Conservation (phyloP, 176 grass and related monocot species). For the Lolium perenne region DNA sequence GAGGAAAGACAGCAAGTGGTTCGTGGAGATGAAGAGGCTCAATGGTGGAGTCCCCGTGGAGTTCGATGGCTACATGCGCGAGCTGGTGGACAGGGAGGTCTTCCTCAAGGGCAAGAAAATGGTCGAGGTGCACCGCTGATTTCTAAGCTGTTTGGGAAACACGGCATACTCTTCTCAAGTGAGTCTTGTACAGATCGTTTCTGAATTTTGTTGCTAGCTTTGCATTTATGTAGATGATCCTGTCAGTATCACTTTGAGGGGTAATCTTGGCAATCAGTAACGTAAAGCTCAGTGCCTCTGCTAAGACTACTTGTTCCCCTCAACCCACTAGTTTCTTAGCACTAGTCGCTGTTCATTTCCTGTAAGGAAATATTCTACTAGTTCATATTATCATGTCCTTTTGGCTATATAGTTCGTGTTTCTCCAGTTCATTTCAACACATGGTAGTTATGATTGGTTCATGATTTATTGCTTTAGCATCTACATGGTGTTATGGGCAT, state of each 20-base stretch:
- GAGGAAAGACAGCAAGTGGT: constrained; percentile 69
- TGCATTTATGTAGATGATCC: background rate
- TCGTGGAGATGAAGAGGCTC: constrained; percentile 72
- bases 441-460: background rate
- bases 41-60: constrained; percentile 76
- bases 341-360: background rate
- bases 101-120: constrained; percentile 68
- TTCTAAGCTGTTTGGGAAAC: constrained; percentile 9
- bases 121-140: constrained; percentile 49
- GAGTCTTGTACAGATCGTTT: constrained; percentile 24
- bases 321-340: background rate
- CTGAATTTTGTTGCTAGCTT: constrained; percentile 33
- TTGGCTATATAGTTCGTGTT: background rate
- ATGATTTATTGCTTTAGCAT: background rate
- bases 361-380: background rate
- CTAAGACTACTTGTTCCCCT: background rate
- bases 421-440: background rate
- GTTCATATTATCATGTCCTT: background rate
- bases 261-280: background rate
- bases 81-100: constrained; percentile 65
- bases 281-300: constrained; percentile 5
- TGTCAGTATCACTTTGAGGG: background rate
- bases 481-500: background rate
- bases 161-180: constrained; percentile 27
- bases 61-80: constrained; percentile 85